A percentile compares a stretch with the other conserved stretches of the same genome.
Conservation (phyloP, 2,329 filamentous ascomycete species). For the Epichloe coenophiala region DNA sequence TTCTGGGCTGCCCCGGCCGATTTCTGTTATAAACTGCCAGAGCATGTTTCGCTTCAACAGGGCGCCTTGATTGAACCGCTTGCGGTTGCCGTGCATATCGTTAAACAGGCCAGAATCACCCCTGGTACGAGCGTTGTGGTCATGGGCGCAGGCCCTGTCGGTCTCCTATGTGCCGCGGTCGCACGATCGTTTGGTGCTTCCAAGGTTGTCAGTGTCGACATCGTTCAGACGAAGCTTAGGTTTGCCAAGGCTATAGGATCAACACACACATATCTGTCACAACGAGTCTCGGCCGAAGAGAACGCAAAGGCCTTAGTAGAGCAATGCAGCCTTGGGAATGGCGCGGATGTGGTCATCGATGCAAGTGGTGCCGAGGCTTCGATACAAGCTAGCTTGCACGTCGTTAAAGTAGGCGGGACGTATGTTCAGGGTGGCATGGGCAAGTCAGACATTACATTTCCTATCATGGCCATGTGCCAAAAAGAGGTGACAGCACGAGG, state of each 20-base stretch:
- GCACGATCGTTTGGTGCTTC: slow-evolving; percentile 70
- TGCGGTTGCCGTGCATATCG: slow-evolving; percentile 74
- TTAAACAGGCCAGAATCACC: slow-evolving; percentile 40
- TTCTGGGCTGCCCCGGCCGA: slow-evolving; percentile 49
- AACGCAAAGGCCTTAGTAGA: slow-evolving; percentile 58
- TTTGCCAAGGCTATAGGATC: slow-evolving; percentile 64
- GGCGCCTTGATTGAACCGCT: slow-evolving; percentile 65
- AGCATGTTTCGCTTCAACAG: slow-evolving; percentile 41
- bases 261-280: slow-evolving; percentile 55
- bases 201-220: slow-evolving; percentile 75
- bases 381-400: slow-evolving; percentile 55
- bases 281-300: slow-evolving; percentile 51
- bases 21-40: slow-evolving; percentile 45
- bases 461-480: slow-evolving; percentile 75
- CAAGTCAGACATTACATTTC: too few species aligned
- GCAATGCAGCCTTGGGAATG: slow-evolving; percentile 47
- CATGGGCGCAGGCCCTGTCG: slow-evolving; percentile 28
- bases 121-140: too few species aligned
- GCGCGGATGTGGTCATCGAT: slow-evolving; percentile 69
- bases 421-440: too few species aligned
- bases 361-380: slow-evolving; percentile 66
- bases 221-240: slow-evolving; percentile 63
- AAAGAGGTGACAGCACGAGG: slow-evolving; percentile 83
- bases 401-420: too few species aligned
- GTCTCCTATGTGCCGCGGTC: slow-evolving; percentile 75